These are phyloP conservation scores for Batrachochytrium dendrobatidis DNA, from an alignment of 371 early-diverging fungal species.

Conservation along the genomic window DNA sequence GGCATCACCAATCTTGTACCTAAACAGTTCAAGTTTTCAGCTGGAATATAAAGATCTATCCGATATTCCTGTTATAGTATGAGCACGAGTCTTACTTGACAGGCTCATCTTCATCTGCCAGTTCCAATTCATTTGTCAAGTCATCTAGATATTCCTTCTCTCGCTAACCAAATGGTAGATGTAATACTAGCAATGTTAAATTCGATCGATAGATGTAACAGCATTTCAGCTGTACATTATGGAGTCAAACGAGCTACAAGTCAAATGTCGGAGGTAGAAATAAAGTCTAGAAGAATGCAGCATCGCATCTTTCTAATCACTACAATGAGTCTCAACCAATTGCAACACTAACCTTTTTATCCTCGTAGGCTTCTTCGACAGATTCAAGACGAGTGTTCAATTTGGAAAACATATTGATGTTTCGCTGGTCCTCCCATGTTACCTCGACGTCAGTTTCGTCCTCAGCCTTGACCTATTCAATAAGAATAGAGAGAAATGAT, in stretches of 20 bases:
- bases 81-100: conserved; percentile 50
- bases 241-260: no score
- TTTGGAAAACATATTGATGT: conserved; percentile 88
- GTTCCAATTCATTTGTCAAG: conserved; percentile 78
- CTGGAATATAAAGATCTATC: neutral
- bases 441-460: conserved; percentile 86
- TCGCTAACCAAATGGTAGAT: neutral
- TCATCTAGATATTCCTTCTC: conserved; percentile 93
- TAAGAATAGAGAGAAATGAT: neutral
- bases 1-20: conserved; percentile 84
- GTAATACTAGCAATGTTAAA: neutral
- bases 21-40: conserved; percentile 4
- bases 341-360: conserved; percentile 65
- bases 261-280: no score
- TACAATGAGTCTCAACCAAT: neutral
- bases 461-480: conserved; percentile 17
- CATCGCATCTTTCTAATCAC: no score
- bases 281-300: no score
- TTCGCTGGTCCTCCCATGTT: conserved; percentile 87
- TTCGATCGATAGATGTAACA: no score
- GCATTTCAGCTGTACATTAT: no score
- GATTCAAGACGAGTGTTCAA: conserved; percentile 69
- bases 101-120: conserved; percentile 86
- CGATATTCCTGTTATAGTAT: neutral
- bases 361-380: conserved; percentile 70